Evolutionary conservation across 2,329 filamentous ascomycete genomes (phyloP).

Genomic region (Epichloe elymi): DNA sequence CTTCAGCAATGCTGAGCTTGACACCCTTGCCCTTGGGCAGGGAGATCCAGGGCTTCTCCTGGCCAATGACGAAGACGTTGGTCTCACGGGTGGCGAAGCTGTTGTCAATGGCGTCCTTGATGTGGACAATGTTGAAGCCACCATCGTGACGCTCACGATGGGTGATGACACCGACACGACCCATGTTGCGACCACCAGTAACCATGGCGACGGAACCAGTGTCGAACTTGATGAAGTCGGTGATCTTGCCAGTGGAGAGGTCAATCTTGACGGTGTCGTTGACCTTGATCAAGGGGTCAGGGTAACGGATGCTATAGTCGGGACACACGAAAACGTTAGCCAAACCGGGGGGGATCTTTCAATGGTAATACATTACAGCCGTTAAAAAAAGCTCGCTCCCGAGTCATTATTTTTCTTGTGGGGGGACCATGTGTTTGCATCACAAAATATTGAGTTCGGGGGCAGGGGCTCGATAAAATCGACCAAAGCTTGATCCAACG

Average conservation of each 20-base stretch:
- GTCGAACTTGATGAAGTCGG: constrained; percentile 97
- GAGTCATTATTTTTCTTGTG: not conserved
- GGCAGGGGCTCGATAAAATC: constrained; percentile 25
- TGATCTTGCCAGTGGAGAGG: constrained; percentile 91
- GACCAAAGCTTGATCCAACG: constrained; percentile 99
- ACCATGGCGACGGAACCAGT: constrained; percentile 97
- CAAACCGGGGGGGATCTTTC: constrained; percentile 6
- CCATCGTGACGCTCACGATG: constrained; percentile 99
- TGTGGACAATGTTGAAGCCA: constrained; percentile 99
- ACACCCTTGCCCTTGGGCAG: constrained; percentile 99
- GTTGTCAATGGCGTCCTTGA: constrained; percentile 99
- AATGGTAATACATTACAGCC: constrained; percentile 46
- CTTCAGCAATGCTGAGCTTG: constrained; percentile 97
- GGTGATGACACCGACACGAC: constrained; percentile 99
- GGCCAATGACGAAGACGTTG: constrained; percentile 99
- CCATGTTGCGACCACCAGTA: constrained; percentile 99
- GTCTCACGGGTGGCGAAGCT: constrained; percentile 96
- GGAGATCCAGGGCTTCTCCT: constrained; percentile 98
- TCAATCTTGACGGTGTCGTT: constrained; percentile 99
- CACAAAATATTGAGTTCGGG: constrained; percentile 7
- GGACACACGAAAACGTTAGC: constrained; percentile 21
- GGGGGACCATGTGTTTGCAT: not conserved
- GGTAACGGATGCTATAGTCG: constrained; percentile 82
- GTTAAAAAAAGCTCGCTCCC: constrained; percentile 20
- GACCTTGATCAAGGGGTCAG: constrained; percentile 96